Percentiles rank a stretch among this genome's conserved stretches.
phyloP scores from a whole-genome alignment of 2,329 filamentous ascomycete genomes.

The Microdochium bolleyi region DNA sequence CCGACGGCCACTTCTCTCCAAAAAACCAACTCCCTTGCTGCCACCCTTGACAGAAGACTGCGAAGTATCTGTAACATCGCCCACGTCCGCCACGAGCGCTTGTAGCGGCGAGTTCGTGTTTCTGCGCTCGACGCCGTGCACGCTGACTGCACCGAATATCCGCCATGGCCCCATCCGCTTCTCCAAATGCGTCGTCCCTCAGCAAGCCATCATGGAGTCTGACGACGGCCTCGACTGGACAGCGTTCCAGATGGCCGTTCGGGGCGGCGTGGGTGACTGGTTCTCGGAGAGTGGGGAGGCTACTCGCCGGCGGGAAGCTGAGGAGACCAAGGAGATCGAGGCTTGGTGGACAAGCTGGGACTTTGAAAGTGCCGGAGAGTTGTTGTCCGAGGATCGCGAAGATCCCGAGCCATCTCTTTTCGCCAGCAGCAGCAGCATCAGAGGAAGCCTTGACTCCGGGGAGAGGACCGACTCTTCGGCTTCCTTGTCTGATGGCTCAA shows the following conservation, averaged over 20 bases:
- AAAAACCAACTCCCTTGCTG: background rate
- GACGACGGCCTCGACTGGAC: slow-evolving; percentile 54
- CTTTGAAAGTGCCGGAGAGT: slow-evolving; percentile 32
- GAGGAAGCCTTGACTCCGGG: background rate
- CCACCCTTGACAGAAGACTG: background rate
- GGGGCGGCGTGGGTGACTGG: slow-evolving; percentile 47
- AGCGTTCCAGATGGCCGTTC: slow-evolving; percentile 57
- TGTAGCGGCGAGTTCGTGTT: slow-evolving; percentile 34
- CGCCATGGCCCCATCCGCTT: slow-evolving; percentile 49
- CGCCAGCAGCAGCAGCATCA: background rate
- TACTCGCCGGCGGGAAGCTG: slow-evolving; percentile 28
- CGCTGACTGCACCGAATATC: slow-evolving; percentile 38
- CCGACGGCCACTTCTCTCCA: background rate
- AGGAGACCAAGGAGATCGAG: slow-evolving; percentile 38
- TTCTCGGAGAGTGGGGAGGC: slow-evolving; percentile 34
- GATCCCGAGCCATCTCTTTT: slow-evolving; percentile 17
- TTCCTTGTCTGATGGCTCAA: slow-evolving; percentile 17
- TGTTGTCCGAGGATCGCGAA: slow-evolving; percentile 22
- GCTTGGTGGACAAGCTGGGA: slow-evolving; percentile 45
- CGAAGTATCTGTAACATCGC: background rate
- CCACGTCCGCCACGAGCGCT: background rate
- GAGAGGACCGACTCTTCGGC: slow-evolving; percentile 14
- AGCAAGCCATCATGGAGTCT: slow-evolving; percentile 22
- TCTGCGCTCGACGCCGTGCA: slow-evolving; percentile 39
- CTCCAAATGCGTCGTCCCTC: slow-evolving; percentile 32